These are phyloP conservation scores for Alternaria tenuissima DNA, from an alignment of 2,329 filamentous ascomycete genomes.

Conservation along the genomic window DNA sequence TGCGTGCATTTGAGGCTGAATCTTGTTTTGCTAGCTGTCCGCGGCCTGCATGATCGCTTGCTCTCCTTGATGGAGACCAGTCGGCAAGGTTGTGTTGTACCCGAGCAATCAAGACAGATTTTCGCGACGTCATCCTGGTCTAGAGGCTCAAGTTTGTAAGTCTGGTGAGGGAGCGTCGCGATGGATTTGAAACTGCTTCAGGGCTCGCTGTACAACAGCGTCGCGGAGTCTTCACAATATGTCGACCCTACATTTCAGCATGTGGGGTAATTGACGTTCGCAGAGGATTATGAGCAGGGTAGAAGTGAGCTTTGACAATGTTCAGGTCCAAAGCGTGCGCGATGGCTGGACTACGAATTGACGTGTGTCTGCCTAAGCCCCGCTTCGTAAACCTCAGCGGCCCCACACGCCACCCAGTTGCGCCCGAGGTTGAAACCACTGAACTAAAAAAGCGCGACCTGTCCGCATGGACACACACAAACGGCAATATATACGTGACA, in stretches of 20 bases:
- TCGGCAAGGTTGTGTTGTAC: not conserved
- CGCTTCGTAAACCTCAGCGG: not conserved
- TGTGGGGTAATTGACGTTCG: no score
- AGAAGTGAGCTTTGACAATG: not conserved
- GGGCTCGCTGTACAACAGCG: not conserved
- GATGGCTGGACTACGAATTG: not conserved
- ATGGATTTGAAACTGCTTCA: not conserved
- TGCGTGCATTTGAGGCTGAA: conserved; percentile 4
- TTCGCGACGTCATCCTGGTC: not conserved
- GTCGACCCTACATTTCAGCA: not conserved
- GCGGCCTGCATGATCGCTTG: not conserved
- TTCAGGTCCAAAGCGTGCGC: not conserved
- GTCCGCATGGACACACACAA: fast-evolving
- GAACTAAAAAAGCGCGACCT: not conserved
- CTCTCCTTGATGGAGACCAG: not conserved
- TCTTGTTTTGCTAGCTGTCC: not conserved
- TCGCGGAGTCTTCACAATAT: not conserved
- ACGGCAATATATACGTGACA: fast-evolving
- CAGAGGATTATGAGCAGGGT: not conserved
- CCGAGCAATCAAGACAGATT: not conserved
- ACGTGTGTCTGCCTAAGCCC: not conserved
- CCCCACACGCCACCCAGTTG: not conserved
- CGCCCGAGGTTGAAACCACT: no score
- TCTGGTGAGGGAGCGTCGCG: not conserved
- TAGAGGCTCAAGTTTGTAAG: not conserved